phyloP scores from a whole-genome alignment of 2,329 filamentous ascomycete genomes.

The Fusarium proliferatum region DNA sequence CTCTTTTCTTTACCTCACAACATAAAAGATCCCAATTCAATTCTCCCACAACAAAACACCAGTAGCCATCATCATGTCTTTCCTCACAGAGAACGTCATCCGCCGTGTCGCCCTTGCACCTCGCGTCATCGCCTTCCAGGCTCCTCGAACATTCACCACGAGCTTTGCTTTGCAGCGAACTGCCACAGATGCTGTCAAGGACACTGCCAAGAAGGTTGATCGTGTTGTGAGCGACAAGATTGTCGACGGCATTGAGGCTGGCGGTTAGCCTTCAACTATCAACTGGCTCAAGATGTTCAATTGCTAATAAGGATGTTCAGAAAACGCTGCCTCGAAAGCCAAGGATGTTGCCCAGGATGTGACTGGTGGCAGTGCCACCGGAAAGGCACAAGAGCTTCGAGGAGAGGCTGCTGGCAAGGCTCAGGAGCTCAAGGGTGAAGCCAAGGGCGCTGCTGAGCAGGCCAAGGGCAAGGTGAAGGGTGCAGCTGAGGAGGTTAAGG shows the following conservation, averaged over 20 bases:
- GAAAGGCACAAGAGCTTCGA: conserved; percentile 50
- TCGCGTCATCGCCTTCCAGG: conserved; percentile 52
- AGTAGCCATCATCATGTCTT: conserved; percentile 58
- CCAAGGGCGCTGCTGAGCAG: conserved; percentile 55
- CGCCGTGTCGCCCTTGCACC: conserved; percentile 57
- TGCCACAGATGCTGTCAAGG: conserved; percentile 66
- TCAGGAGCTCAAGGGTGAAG: conserved; percentile 55
- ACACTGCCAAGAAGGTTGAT: conserved; percentile 69
- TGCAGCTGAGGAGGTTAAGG: conserved; percentile 32
- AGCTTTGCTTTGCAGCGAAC: conserved; percentile 59
- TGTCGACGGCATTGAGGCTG: conserved; percentile 69
- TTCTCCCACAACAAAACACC: conserved; percentile 1
- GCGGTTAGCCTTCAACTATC: conserved; percentile 56
- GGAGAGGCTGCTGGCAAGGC: conserved; percentile 54
- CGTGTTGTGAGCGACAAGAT: conserved; percentile 69
- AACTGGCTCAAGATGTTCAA: neutral
- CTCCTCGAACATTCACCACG: conserved; percentile 64
- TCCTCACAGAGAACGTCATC: conserved; percentile 59
- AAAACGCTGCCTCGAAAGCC: conserved; percentile 57
- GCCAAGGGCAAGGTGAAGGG: conserved; percentile 49
- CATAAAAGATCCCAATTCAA: neutral
- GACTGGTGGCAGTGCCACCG: conserved; percentile 46
- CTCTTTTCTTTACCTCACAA: neutral
- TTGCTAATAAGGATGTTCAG: conserved; percentile 42
- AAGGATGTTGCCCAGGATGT: conserved; percentile 57